Evolutionary conservation across 2,329 filamentous ascomycete species (phyloP).

Genomic region (Sporothrix pseudoabietina): DNA sequence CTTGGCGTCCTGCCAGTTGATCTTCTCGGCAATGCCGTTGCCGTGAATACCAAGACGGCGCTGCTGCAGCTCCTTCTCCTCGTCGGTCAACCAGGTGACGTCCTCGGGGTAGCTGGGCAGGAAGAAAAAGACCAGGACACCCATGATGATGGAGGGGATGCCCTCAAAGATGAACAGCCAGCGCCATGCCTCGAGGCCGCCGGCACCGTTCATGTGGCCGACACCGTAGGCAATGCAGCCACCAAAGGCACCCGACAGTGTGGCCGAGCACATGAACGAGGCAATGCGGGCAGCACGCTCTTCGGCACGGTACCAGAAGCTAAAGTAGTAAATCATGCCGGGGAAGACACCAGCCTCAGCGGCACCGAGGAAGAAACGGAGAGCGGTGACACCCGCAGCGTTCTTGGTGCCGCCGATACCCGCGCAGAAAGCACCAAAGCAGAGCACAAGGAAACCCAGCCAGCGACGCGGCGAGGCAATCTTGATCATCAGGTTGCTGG

Average conservation of each 20-base stretch:
- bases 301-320: slow-evolving; percentile 71
- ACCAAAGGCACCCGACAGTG: slow-evolving; percentile 71
- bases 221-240: slow-evolving; percentile 68
- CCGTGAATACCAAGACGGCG: slow-evolving; percentile 51
- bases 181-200: slow-evolving; percentile 67
- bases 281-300: slow-evolving; percentile 71
- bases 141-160: slow-evolving; percentile 19
- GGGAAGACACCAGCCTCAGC: slow-evolving; percentile 56
- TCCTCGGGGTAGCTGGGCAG: slow-evolving; percentile 69
- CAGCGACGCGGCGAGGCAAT: slow-evolving; percentile 64
- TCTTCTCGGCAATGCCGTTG: slow-evolving; percentile 60
- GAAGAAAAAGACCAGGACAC: slow-evolving; percentile 44
- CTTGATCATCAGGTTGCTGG: slow-evolving; percentile 67
- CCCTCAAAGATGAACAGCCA: slow-evolving; percentile 58
- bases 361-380: slow-evolving; percentile 67
- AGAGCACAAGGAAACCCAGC: slow-evolving; percentile 66
- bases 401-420: slow-evolving; percentile 65
- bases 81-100: slow-evolving; percentile 61
- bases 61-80: slow-evolving; percentile 60
- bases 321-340: slow-evolving; percentile 59
- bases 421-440: slow-evolving; percentile 69
- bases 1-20: slow-evolving; percentile 67
- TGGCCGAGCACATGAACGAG: slow-evolving; percentile 70
- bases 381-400: slow-evolving; percentile 64
- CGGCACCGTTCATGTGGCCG: slow-evolving; percentile 67